A percentile compares a stretch with the other conserved stretches of the same genome.
Conservation (phyloP, 1,284 basidiomycete species). For the Cryptococcus jaspeensis region DNA sequence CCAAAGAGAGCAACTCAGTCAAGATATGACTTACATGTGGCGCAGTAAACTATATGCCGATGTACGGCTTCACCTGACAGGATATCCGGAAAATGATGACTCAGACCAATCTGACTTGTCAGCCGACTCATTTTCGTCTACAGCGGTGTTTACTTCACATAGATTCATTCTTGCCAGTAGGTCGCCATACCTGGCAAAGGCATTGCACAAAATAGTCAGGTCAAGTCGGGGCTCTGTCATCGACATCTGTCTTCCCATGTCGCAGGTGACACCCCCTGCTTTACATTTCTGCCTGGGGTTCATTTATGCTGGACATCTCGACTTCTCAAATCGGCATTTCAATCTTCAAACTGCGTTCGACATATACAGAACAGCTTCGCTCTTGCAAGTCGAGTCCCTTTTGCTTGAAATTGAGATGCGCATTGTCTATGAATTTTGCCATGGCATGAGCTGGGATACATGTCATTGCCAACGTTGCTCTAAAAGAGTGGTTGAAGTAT, state of each 20-base stretch:
- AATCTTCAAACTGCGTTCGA: constrained; percentile 89
- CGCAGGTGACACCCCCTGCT: constrained; percentile 91
- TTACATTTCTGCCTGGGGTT: constrained; percentile 88
- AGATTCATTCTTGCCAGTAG: constrained; percentile 88
- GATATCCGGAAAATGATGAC: constrained; percentile 45
- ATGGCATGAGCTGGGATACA: constrained; percentile 76
- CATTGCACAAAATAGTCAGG: constrained; percentile 23
- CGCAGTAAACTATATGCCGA: constrained; percentile 87
- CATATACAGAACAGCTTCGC: constrained; percentile 78
- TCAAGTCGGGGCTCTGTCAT: constrained; percentile 53
- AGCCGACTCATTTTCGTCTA: constrained; percentile 46
- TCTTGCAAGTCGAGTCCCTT: constrained; percentile 74
- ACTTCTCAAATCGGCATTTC: constrained; percentile 88
- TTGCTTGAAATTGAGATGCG: constrained; percentile 76
- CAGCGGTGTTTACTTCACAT: constrained; percentile 84
- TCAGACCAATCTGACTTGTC: constrained; percentile 34
- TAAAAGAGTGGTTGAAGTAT: constrained; percentile 10
- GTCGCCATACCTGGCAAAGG: constrained; percentile 75
- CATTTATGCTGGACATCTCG: constrained; percentile 84
- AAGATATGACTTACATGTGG: constrained; percentile 94
- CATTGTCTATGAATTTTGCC: constrained; percentile 80
- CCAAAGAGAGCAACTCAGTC: constrained; percentile 74
- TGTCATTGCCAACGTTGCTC: constrained; percentile 79
- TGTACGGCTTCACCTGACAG: constrained; percentile 70
- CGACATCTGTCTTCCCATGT: constrained; percentile 71